Evolutionary conservation across 106 monocot genomes (phyloP).

Genomic region (Dioscorea alata): DNA sequence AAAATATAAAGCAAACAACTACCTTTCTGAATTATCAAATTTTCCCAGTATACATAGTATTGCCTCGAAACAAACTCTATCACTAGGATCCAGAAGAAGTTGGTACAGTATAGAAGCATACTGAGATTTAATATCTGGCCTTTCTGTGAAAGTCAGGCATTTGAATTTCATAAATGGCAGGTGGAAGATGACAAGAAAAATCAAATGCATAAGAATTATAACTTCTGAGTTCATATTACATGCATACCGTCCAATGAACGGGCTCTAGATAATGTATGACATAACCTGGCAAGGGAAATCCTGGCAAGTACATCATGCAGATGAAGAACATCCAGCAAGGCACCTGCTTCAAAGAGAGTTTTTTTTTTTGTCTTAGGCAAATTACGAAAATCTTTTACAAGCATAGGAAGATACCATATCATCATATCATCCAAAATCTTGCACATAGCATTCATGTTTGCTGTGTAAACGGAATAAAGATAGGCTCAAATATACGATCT

Average conservation of each 20-base stretch:
- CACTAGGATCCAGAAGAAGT: slow-evolving; percentile 96
- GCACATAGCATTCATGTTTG: too few species aligned
- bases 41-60: slow-evolving; percentile 92
- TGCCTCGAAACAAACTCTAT: slow-evolving; percentile 98
- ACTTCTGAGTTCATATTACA: background rate
- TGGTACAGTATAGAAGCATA: slow-evolving; percentile 88
- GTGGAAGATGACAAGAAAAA: background rate
- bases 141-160: slow-evolving; percentile 43
- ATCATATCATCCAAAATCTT: too few species aligned
- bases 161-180: too few species aligned
- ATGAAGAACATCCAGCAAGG: slow-evolving; percentile 96
- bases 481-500: too few species aligned
- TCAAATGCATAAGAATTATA: background rate
- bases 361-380: slow-evolving; percentile 17
- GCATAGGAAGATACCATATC: background rate
- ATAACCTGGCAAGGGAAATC: slow-evolving; percentile 91
- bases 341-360: slow-evolving; percentile 57
- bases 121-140: slow-evolving; percentile 87
- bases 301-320: slow-evolving; percentile 99
- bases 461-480: too few species aligned
- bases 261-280: slow-evolving; percentile 84
- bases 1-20: slow-evolving; percentile 1
- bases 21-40: slow-evolving; percentile 92
- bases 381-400: background rate
- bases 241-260: slow-evolving; percentile 83